Evolutionary conservation across 1,284 basidiomycete species (phyloP), one percentile per base, ranked within the genome.

Genomic region (Moesziomyces antarcticus): DNA sequence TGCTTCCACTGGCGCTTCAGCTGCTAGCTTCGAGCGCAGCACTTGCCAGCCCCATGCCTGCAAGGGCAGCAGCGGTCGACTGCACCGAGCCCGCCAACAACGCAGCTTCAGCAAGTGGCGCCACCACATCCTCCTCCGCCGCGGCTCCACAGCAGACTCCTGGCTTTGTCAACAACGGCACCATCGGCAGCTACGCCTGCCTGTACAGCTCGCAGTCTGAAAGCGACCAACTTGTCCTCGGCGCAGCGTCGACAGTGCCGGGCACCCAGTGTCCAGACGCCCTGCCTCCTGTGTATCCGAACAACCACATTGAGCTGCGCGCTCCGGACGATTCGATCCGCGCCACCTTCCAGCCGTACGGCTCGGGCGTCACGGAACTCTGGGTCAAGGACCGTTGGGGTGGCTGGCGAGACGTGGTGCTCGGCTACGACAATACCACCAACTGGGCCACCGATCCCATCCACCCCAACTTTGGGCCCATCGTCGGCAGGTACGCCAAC

Each of bases 351-450:
- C 48, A 76, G 66, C 81, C 79, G 0, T 75, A 79, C 46, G 82
- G 77, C 7, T 72, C 82, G 1, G 55, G 65, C 8, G 13, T 84
- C 41, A 75, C 67, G 24, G 78, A 83, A 56, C 70, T 83, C 14
- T 80, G 75, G 73, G 79, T 81, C 47, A 74, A 76, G 53, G 80
- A 81, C 57, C 66, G 73, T 16, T 50, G 63, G 22, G 77, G 79
- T 4, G 58, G 61, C 8, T 75, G 69, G 62, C 45, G 79, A 35
- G 82, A 84, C 52, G 44, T 76, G 14, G 55, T 72, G 3, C 56
- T 73, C 18, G 70, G 78, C 60, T 83, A 78, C 50, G 82, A 84
- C 57, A 82, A 84, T 65, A 78, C 68, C 27, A 81, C 81, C 30
- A 75, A 77, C 30, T 83, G 82, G 67, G 67, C 65, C 7, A 67